phyloP scores from a whole-genome alignment of 208 protist genomes.

The Acanthamoeba lenticulata region DNA sequence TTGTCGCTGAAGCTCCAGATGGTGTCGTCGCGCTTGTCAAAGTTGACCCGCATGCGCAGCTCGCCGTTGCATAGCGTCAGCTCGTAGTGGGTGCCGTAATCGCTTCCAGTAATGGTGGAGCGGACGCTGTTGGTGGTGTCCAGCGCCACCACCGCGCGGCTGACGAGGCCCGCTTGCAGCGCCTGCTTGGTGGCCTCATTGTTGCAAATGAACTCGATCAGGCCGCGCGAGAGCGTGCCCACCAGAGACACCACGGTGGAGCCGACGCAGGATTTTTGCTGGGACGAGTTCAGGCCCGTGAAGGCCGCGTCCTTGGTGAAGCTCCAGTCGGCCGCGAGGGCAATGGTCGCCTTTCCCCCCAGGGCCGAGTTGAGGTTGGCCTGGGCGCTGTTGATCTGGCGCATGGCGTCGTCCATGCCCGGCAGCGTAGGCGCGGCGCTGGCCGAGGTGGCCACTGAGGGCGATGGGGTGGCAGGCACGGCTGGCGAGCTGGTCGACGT shows the following conservation, averaged over 20 bases:
- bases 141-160: neutral
- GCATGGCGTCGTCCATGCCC: neutral
- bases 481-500: neutral
- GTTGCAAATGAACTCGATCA: neutral
- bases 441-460: neutral
- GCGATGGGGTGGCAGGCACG: neutral
- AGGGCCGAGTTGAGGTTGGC: neutral
- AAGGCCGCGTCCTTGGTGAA: neutral
- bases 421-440: neutral
- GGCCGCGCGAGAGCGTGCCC: neutral
- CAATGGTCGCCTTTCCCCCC: neutral
- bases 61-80: neutral
- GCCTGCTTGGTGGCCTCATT: neutral
- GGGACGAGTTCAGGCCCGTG: neutral
- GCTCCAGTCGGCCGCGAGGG: neutral
- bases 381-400: neutral
- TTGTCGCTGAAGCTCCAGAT: neutral
- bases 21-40: neutral
- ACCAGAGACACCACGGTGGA: neutral
- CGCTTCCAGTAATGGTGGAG: neutral
- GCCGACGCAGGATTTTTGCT: neutral
- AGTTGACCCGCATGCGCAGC: neutral
- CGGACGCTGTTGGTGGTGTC: neutral
- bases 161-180: neutral
- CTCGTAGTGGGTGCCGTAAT: neutral